Evolutionary conservation across 345 rosid species (phyloP).

Genomic region (Erysimum cheiranthoides): DNA sequence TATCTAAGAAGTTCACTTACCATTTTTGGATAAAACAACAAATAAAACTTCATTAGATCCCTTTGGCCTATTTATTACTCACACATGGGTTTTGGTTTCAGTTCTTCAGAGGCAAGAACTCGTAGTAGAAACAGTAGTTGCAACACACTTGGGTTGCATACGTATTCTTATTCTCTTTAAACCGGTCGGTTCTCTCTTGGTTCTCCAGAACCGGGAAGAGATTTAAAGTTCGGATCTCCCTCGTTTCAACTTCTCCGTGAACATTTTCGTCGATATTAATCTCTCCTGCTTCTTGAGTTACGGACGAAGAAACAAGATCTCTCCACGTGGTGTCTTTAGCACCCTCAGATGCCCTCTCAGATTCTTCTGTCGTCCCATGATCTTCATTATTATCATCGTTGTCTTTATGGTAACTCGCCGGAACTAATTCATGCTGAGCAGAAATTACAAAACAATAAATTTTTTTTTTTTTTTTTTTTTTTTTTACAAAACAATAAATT

Average conservation of each 20-base stretch:
- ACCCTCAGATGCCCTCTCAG: conserved; percentile 41
- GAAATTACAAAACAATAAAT: conserved; percentile 14
- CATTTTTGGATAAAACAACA: conserved; percentile 36
- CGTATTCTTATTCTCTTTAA: conserved; percentile 36
- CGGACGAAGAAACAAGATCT: conserved; percentile 18
- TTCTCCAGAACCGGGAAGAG: conserved; percentile 58
- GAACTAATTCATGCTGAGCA: conserved; percentile 20
- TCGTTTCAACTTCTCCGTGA: conserved; percentile 30
- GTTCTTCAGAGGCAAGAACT: conserved; percentile 69
- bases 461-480: too few relatives aligned
- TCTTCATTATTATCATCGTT: conserved; percentile 13
- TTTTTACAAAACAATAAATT: too few relatives aligned
- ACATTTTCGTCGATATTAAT: conserved; percentile 26
- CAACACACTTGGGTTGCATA: conserved; percentile 41
- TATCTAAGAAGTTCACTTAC: conserved; percentile 17
- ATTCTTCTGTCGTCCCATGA: conserved; percentile 43
- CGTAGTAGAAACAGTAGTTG: conserved; percentile 55
- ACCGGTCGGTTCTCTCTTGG: conserved; percentile 36
- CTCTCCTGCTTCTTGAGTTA: conserved; percentile 33
- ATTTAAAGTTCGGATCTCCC: conserved; percentile 56
- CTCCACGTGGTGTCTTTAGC: conserved; percentile 39
- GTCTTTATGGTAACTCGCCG: conserved; percentile 22
- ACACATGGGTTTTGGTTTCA: conserved; percentile 59
- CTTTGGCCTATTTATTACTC: conserved; percentile 35
- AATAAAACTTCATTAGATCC: conserved; percentile 26